Evolutionary conservation across 2,329 filamentous ascomycete species (phyloP).

Genomic region (Cyanodermella asteris): DNA sequence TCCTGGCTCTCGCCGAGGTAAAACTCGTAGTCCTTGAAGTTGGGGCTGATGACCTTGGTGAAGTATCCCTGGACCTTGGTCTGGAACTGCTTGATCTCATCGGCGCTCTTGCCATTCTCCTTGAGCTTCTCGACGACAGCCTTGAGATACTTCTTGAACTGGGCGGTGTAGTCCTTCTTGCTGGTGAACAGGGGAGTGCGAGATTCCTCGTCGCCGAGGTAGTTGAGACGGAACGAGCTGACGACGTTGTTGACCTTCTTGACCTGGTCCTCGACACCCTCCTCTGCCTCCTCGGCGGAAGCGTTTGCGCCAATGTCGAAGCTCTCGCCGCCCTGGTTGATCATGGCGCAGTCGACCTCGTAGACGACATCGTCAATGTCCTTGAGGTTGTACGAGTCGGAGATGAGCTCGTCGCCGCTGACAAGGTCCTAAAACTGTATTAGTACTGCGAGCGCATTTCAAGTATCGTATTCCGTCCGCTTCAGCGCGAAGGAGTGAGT

Average conservation of each 20-base stretch:
- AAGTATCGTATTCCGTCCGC: background rate
- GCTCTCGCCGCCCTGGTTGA: slow-evolving; percentile 51
- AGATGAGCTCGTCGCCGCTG: slow-evolving; percentile 86
- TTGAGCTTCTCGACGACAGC: slow-evolving; percentile 50
- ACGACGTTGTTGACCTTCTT: slow-evolving; percentile 81
- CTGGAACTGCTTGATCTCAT: slow-evolving; percentile 60
- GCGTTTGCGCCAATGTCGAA: slow-evolving; percentile 61
- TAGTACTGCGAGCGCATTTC: background rate
- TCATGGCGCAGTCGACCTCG: slow-evolving; percentile 83
- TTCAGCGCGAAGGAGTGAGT: background rate
- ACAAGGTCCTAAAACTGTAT: slow-evolving; percentile 62
- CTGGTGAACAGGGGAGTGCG: slow-evolving; percentile 3
- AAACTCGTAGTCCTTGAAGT: slow-evolving; percentile 95
- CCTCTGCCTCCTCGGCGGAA: slow-evolving; percentile 65
- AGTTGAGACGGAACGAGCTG: slow-evolving; percentile 74
- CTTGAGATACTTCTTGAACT: slow-evolving; percentile 94
- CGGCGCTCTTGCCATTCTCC: slow-evolving; percentile 37
- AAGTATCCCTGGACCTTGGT: slow-evolving; percentile 48
- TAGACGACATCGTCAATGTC: slow-evolving; percentile 59
- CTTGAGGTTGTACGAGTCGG: slow-evolving; percentile 76
- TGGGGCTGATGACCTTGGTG: slow-evolving; percentile 59
- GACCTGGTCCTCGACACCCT: slow-evolving; percentile 45
- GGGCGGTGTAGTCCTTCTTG: slow-evolving; percentile 37
- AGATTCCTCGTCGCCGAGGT: slow-evolving; percentile 26
- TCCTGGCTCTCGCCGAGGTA: slow-evolving; percentile 83